Evolutionary conservation across 306 rosid genomes (phyloP), one percentile per base, ranked within the genome.

Genomic region (Comarum palustre): DNA sequence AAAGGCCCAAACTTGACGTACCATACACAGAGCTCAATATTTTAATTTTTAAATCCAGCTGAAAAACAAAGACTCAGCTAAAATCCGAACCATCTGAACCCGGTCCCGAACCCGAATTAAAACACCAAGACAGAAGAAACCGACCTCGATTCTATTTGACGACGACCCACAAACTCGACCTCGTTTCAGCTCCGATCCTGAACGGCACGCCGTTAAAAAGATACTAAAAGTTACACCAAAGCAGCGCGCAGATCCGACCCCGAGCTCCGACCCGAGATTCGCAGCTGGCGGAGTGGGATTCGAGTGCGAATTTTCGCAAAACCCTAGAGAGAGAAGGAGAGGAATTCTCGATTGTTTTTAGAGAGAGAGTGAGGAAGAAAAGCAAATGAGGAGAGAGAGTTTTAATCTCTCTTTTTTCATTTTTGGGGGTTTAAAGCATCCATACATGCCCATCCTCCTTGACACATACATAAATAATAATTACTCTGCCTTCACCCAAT

Each of bases 261-360:
- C 60, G 12, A 82, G 82, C 82, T 75, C 22, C 8, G 77, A 52
- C 84, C 51, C 74, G 20, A 50, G 89, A 87, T 84, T 84, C 81
- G 46, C 69, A 67, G 81, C 78, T 17, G 52, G 31, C 52, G 3
- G 65, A 50, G 67, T 71, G 76, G 63, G 87, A 86, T 83, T 89
- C 70, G 80, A 76, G 86, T 79, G 91, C 87, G 96, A 86, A 82
- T 22, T 73, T 77, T 58, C 38, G 61, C 55, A 73, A 85, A 95
- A 90, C 91, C 96, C 97, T 94, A 95, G 88, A 87, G 88, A 86
- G 85, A 83, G 77, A 73, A 17, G 55, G 69, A 74, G 69, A 73
- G 71, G 67, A 36, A 15, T 62, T 76, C 74, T 71, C 83, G 82
- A 78, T 70, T 47, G 63, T 77, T 64, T 77, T 65, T 61, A 64